Evolutionary conservation across 352 stramenopile species (phyloP), one percentile per base, ranked within the genome.

Genomic region (Phytopythium litorale): DNA sequence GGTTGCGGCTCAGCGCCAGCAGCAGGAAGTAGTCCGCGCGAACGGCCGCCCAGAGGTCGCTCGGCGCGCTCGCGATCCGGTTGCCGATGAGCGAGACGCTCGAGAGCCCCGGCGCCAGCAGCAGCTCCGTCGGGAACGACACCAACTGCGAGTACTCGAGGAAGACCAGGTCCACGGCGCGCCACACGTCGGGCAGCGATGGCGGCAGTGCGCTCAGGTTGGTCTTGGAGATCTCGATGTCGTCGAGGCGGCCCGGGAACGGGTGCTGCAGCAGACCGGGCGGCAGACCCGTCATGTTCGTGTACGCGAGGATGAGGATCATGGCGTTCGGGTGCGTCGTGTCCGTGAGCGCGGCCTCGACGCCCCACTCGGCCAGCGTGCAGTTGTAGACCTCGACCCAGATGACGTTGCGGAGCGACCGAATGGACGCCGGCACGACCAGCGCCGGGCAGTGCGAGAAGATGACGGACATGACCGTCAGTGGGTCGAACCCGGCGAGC

Each of bases 331-430:
- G 58, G 35, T 88, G 73, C 4, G 60, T 50, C 0, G 50, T 19
- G 11, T 65, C 59, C 3, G 71, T 78, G 50, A 88, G 58, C 23
- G 72, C 70, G 0, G 78, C 68, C 1, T 77, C 56, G 0, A 25
- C 35, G 11, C 56, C 50, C 79, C 79, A 89, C 23, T 68, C 56
- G 5, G 67, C 35, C 0, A 87, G 54, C 19, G 79, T 89, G 42
- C 65, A 73, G 59, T 89, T 89, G 65, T 70, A 89, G 3, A 87
- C 60, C 46, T 89, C 79, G 57, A 89, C 40, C 8, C 76, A 67
- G 16, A 87, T 55, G 3, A 89, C 42, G 15, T 84, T 76, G 16
- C 43, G 50, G 42, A 84, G 83, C 12, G 62, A 40, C 4, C 45
- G 63, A 23, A 89, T 58, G 0, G 58, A 53, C 23, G 60, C 7